phyloP scores from a whole-genome alignment of 345 rosid genomes.

The Citrus trifoliata region DNA sequence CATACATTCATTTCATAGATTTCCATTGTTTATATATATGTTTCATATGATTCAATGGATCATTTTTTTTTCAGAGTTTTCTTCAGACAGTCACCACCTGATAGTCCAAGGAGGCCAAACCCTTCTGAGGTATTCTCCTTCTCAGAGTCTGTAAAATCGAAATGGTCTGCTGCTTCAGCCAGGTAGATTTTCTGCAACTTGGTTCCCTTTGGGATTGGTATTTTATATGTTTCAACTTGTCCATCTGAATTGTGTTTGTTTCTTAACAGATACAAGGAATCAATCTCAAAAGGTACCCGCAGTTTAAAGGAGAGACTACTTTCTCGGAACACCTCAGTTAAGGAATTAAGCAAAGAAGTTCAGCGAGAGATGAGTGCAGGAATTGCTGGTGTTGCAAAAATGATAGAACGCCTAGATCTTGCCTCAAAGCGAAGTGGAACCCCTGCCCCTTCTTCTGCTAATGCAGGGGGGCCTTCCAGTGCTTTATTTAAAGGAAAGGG shows the following conservation, averaged over 20 bases:
- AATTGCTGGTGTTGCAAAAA: conserved; percentile 72
- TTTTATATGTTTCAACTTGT: background rate
- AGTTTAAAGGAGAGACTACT: conserved; percentile 83
- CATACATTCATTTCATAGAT: background rate
- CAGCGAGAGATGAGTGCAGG: conserved; percentile 88
- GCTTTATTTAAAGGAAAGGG: conserved; percentile 54
- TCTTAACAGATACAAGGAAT: conserved; percentile 70
- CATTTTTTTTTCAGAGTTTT: conserved; percentile 22
- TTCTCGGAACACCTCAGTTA: conserved; percentile 68
- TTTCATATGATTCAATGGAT: background rate
- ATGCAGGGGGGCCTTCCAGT: conserved; percentile 31
- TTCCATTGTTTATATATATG: background rate
- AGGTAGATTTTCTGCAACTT: conserved; percentile 34
- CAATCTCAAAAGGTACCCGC: conserved; percentile 69
- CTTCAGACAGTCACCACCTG: conserved; percentile 20
- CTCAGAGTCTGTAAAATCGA: conserved; percentile 71
- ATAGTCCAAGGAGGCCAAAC: conserved; percentile 30
- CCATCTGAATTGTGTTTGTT: conserved; percentile 9
- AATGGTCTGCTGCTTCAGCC: conserved; percentile 66
- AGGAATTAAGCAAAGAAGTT: conserved; percentile 88
- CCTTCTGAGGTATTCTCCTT: conserved; percentile 47
- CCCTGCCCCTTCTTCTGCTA: conserved; percentile 35
- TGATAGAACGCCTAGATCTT: conserved; percentile 76
- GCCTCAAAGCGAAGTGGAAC: conserved; percentile 52
- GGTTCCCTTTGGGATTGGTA: background rate